A percentile compares a stretch with the other conserved stretches of the same genome.
phyloP scores from a whole-genome alignment of 2,329 filamentous ascomycete genomes.

The Cercospora sesami region DNA sequence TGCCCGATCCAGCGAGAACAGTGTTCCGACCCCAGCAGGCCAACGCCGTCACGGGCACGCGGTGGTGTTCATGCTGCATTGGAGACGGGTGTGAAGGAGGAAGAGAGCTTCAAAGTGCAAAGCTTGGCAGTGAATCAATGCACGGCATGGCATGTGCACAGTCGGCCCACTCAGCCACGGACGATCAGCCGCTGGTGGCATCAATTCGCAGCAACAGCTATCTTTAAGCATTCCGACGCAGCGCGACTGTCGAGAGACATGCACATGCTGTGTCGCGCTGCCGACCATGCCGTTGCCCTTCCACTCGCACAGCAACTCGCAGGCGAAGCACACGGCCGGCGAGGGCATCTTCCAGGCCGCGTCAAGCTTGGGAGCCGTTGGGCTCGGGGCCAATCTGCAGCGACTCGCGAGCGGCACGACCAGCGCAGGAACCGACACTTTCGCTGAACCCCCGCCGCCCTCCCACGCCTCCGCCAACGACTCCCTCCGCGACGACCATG shows the following conservation, averaged over 20 bases:
- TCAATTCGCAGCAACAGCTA: background rate
- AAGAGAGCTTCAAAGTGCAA: background rate
- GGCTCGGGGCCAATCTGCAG: conserved; percentile 13
- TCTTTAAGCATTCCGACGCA: background rate
- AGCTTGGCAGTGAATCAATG: background rate
- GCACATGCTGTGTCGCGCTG: background rate
- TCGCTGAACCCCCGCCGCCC: conserved; percentile 36
- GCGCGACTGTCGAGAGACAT: background rate
- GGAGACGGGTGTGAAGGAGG: conserved; percentile 1
- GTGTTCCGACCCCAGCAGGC: conserved; percentile 40
- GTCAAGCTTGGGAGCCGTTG: background rate
- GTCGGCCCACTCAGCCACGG: background rate
- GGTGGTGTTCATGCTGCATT: conserved; percentile 39
- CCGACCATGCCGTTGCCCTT: conserved; percentile 6
- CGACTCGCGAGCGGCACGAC: conserved; percentile 41
- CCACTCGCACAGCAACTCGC: conserved; percentile 1
- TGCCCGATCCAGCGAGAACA: conserved; percentile 48
- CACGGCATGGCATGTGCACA: background rate
- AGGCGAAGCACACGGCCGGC: conserved; percentile 1
- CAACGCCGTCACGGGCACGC: conserved; percentile 49
- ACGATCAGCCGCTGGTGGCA: background rate
- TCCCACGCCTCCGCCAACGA: background rate
- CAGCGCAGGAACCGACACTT: conserved; percentile 47
- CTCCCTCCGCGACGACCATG: conserved; percentile 5
- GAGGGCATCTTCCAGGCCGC: conserved; percentile 11